Conservation (phyloP, 495 filamentous ascomycete species). For the Letharia columbiana region DNA sequence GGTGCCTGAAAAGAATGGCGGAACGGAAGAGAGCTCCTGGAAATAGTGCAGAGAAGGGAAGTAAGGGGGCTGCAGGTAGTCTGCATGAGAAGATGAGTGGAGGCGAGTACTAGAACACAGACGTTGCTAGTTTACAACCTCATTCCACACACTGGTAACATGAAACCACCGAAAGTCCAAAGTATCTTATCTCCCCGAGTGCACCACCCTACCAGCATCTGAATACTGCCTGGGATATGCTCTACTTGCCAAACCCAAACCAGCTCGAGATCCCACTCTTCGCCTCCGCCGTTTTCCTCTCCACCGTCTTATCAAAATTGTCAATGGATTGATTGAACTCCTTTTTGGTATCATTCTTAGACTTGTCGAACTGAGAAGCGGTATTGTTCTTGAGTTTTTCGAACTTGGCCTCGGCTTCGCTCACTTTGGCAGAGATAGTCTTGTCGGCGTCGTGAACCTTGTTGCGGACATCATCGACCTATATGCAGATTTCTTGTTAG, state of each 20-base stretch:
- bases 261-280: constrained; percentile 71
- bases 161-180: background rate
- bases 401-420: constrained; percentile 23
- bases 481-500: constrained; percentile 1
- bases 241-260: constrained; percentile 63
- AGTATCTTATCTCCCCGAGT: background rate
- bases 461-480: constrained; percentile 56
- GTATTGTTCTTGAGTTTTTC: constrained; percentile 33
- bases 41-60: background rate
- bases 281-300: constrained; percentile 64
- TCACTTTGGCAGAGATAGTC: constrained; percentile 16
- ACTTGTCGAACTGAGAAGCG: constrained; percentile 56
- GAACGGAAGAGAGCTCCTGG: background rate
- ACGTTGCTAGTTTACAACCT: background rate
- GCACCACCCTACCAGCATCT: background rate
- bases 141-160: background rate
- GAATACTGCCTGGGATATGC: background rate
- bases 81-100: background rate
- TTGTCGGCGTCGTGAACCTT: constrained; percentile 25
- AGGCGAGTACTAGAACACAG: background rate
- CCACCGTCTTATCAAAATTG: constrained; percentile 60
- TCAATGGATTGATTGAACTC: constrained; percentile 35
- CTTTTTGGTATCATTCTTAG: constrained; percentile 34
- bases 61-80: too few species aligned
- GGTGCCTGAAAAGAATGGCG: background rate